phyloP scores from a whole-genome alignment of 805 yeast species.

The Candida rishiriensis region DNA sequence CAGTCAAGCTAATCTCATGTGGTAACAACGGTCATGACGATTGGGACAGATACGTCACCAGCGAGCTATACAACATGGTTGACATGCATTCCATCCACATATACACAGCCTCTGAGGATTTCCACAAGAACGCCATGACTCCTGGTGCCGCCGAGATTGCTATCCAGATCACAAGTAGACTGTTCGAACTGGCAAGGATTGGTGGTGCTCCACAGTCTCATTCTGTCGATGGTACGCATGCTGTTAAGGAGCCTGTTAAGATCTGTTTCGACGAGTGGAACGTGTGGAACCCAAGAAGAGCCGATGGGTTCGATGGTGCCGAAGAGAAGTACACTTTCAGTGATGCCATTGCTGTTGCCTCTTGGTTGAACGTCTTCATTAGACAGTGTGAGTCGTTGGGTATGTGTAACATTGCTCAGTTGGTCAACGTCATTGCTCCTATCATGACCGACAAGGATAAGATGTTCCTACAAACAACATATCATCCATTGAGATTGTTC shows the following conservation, averaged over 20 bases:
- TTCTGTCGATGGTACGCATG: conserved; percentile 7
- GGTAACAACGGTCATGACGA: conserved; percentile 27
- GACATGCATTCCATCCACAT: conserved; percentile 31
- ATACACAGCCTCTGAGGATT: conserved; percentile 25
- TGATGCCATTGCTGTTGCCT: conserved; percentile 32
- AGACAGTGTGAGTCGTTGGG: conserved; percentile 29
- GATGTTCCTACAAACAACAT: conserved; percentile 29
- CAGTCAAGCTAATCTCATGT: conserved; percentile 27
- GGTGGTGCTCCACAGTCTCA: conserved; percentile 9
- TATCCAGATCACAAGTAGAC: conserved; percentile 25
- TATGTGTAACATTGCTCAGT: conserved; percentile 33
- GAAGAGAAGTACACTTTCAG: conserved; percentile 29
- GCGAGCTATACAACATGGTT: conserved; percentile 21
- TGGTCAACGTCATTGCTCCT: conserved; percentile 34
- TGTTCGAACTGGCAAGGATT: conserved; percentile 28
- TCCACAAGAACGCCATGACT: conserved; percentile 24
- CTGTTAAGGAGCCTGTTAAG: conserved; percentile 16
- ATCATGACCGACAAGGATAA: conserved; percentile 27
- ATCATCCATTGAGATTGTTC: conserved; percentile 27
- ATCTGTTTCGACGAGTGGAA: conserved; percentile 35
- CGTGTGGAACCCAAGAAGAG: conserved; percentile 32
- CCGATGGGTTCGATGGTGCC: conserved; percentile 29
- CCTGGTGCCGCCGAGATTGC: conserved; percentile 32
- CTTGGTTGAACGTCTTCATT: conserved; percentile 32
- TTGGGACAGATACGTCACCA: conserved; percentile 29